phyloP scores from a whole-genome alignment of 2,329 filamentous ascomycete species.

The Ophiognomonia clavigignenti-juglandacearum region DNA sequence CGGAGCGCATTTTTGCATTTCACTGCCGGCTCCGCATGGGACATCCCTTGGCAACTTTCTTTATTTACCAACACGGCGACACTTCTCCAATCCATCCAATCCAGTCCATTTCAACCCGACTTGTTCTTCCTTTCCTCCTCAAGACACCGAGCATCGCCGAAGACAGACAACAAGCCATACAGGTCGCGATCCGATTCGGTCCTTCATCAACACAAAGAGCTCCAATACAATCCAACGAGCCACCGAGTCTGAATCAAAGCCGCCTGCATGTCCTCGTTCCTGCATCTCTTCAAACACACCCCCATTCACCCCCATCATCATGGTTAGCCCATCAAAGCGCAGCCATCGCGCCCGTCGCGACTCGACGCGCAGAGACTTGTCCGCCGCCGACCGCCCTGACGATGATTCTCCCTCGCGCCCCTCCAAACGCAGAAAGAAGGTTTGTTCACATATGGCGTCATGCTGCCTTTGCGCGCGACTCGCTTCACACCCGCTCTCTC shows the following conservation, averaged over 20 bases:
- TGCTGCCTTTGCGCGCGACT: conserved; percentile 6
- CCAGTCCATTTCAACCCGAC: neutral
- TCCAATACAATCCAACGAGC: too few species aligned
- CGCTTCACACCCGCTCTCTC: too few species aligned
- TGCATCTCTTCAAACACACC: neutral
- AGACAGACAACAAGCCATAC: too few species aligned
- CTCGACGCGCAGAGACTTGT: conserved; percentile 26
- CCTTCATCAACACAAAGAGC: too few species aligned
- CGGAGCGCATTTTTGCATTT: too few species aligned
- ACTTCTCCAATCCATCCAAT: neutral
- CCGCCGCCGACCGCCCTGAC: conserved; percentile 27
- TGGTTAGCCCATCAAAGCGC: conserved; percentile 27
- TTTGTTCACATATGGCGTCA: conserved; percentile 24
- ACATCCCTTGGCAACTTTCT: neutral
- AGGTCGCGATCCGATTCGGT: too few species aligned
- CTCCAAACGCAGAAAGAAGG: conserved; percentile 61
- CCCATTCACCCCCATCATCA: conserved; percentile 15
- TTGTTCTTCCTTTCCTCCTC: neutral
- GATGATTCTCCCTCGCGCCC: conserved; percentile 57
- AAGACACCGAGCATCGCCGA: too few species aligned
- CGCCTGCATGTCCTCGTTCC: conserved; percentile 13
- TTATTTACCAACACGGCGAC: conserved; percentile 11
- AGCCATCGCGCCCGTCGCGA: conserved; percentile 27
- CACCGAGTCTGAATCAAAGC: neutral
- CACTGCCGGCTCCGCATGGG: too few species aligned